Base-by-base conservation (phyloP, 305 asterid species). In the Fraxinus albicans region DNA sequence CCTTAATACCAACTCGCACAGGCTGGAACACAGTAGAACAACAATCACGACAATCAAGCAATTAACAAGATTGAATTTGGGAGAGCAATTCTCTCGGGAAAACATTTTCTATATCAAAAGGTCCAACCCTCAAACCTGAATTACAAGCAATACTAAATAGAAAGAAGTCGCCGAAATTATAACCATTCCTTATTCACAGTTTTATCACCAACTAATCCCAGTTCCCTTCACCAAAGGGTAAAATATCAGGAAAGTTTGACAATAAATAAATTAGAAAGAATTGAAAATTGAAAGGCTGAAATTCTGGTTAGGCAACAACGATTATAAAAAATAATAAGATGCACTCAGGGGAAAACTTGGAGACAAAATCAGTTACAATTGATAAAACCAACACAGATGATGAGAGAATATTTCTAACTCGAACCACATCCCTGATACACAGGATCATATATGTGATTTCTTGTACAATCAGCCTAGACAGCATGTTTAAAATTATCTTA, bases 401-500 rank as follows among this genome's bases (percentile, higher is more conserved):
- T 76, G 42, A 0, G 13, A 67, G 31, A 34, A 6, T 73, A 82
- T 9, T 53, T 76, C 63, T 75, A 79, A 74, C 44, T 3, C 10
- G 34, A 77, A 34, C 77, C 35, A 19, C 8, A 55, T 60, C 40
- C 25, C 19, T 23, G 38, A 12, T 13, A 47, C 47, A 25, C 70
- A 47, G 44, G 65, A 73, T 72, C 53, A 17, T n/a, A 70, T 5
- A 69, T 47, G 67, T 70, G 80, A 76, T 78, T 25, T 73, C 83
- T 67, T 69, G 76, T 78, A 78, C 79, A 84, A 53, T 82, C 73
- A 70, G 55, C 80, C 73, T 81, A 81, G 23, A 84, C 27, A 44
- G 78, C 79, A 85, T 36, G 86, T 86, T 88, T 77, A 86, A 87
- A 86, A 80, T 85, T 82, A 87, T 82, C 82, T 29, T 15, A 81